Conservation (phyloP, 2,329 filamentous ascomycete species). For the Metarhizium humberi region DNA sequence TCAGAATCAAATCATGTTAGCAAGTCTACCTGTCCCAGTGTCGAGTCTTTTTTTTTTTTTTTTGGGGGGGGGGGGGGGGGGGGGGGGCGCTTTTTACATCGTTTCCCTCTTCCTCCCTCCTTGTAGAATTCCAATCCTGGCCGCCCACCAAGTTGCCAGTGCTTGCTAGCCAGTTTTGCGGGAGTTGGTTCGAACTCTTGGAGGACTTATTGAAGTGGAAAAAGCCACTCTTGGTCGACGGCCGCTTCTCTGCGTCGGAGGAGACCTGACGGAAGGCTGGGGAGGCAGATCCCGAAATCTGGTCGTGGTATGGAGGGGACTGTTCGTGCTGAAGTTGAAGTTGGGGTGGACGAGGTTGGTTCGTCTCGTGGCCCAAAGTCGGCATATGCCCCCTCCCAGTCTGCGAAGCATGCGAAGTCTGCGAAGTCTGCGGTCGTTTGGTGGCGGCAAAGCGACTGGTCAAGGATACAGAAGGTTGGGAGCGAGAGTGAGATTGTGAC, state of each 20-base stretch:
- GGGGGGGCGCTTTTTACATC: no score
- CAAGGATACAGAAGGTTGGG: conserved; percentile 27
- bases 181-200: conserved; percentile 28
- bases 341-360: conserved; percentile 8
- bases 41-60: no score
- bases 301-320: conserved; percentile 10
- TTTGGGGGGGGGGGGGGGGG: neutral
- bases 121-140: no score
- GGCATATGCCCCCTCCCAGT: conserved; percentile 10
- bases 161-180: no score
- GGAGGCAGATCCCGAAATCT: conserved; percentile 6
- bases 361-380: conserved; percentile 9
- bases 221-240: conserved; percentile 38
- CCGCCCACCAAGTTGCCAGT: no score
- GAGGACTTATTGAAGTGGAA: conserved; percentile 41
- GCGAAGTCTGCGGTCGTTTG: conserved; percentile 12
- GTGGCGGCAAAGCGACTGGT: conserved; percentile 28
- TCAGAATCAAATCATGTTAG: neutral
- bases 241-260: conserved; percentile 11
- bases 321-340: conserved; percentile 15
- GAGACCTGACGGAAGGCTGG: conserved; percentile 1
- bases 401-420: conserved; percentile 12
- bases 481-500: neutral
- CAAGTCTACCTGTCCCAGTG: neutral
- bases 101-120: no score